phyloP scores from a whole-genome alignment of 2,329 filamentous ascomycete species.

The Salinomyces thailandicus region DNA sequence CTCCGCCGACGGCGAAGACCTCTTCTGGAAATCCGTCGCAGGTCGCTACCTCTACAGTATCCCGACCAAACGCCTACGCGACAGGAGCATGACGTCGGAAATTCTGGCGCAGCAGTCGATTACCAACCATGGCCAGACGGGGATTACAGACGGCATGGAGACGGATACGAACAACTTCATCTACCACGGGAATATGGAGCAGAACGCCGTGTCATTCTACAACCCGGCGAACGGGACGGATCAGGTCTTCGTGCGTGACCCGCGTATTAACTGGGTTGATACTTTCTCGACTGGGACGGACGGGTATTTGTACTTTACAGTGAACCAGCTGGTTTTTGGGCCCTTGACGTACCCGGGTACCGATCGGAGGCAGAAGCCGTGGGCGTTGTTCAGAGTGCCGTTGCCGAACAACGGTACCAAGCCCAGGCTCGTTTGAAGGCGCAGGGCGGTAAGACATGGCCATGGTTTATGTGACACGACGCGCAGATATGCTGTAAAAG shows the following conservation, averaged over 20 bases:
- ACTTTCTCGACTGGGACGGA: constrained; percentile 31
- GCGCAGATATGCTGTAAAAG: too few species aligned
- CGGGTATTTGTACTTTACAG: constrained; percentile 45
- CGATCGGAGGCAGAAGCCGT: constrained; percentile 35
- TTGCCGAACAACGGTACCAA: constrained; percentile 35
- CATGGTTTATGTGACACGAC: too few species aligned
- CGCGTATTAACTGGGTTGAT: constrained; percentile 41
- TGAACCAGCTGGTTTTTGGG: constrained; percentile 38
- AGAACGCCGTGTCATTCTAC: constrained; percentile 39
- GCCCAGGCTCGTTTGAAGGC: constrained; percentile 2
- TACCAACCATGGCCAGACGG: constrained; percentile 36
- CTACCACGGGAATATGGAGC: constrained; percentile 42
- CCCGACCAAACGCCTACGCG: constrained; percentile 35
- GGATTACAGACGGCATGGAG: constrained; percentile 43
- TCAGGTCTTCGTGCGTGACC: constrained; percentile 35
- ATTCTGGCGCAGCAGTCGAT: constrained; percentile 36
- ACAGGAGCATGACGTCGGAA: constrained; percentile 30
- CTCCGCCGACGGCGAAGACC: constrained; percentile 36
- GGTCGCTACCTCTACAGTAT: constrained; percentile 37
- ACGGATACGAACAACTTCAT: constrained; percentile 41
- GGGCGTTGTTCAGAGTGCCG: constrained; percentile 32
- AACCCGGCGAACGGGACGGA: constrained; percentile 37
- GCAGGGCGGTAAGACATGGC: too few species aligned
- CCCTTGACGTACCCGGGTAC: constrained; percentile 31
- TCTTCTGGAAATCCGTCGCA: constrained; percentile 39